Evolutionary conservation across 2,329 filamentous ascomycete genomes (phyloP).

Genomic region (Diaporthe ampelina): DNA sequence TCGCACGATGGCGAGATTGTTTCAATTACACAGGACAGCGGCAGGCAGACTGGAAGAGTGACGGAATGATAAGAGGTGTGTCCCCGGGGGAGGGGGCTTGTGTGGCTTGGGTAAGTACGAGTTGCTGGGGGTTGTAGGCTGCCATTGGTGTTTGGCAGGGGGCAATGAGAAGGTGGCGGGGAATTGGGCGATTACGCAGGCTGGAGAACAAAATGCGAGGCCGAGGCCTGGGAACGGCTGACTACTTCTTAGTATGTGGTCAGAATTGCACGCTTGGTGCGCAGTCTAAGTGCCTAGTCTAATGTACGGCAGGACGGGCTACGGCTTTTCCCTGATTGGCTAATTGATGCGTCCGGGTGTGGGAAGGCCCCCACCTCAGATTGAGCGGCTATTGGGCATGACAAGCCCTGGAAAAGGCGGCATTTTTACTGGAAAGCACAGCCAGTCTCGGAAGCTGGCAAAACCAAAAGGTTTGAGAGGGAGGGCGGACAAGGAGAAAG

Average conservation of each 20-base stretch:
- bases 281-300: background rate
- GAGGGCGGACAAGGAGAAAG: background rate
- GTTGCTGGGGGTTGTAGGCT: background rate
- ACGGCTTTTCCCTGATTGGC: slow-evolving; percentile 26
- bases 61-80: background rate
- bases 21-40: slow-evolving; percentile 14
- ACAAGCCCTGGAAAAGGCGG: background rate
- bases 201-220: slow-evolving; percentile 23
- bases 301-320: background rate
- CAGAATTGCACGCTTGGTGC: background rate
- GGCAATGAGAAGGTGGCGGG: slow-evolving; percentile 21
- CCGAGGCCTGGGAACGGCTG: slow-evolving; percentile 23
- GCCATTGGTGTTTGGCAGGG: slow-evolving; percentile 25
- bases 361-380: background rate
- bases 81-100: background rate
- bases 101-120: slow-evolving; percentile 7
- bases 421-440: slow-evolving; percentile 11
- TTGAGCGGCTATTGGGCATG: slow-evolving; percentile 27
- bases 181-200: slow-evolving; percentile 23
- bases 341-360: slow-evolving; percentile 4
- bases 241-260: slow-evolving; percentile 18
- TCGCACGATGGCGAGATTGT: slow-evolving; percentile 32
- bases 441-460: slow-evolving; percentile 12
- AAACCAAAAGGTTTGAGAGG: background rate
- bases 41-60: slow-evolving; percentile 32